phyloP scores from a whole-genome alignment of 176 grass and related monocot species.

The Cenchrus purpureus region DNA sequence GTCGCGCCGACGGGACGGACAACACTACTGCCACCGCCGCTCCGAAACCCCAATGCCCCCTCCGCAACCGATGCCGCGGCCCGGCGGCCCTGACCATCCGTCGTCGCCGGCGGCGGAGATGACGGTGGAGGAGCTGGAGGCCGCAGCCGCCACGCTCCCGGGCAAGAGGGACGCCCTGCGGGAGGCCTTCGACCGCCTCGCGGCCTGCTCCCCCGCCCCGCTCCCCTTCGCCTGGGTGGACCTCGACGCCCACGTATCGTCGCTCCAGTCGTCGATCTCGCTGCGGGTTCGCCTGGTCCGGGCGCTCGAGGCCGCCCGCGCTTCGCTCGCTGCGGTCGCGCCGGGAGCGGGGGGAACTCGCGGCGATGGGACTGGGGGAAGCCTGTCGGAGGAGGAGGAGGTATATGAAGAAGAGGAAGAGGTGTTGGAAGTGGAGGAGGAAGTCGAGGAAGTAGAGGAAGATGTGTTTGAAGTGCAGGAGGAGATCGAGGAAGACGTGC shows the following conservation, averaged over 20 bases:
- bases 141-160: slow-evolving; percentile 40
- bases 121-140: slow-evolving; percentile 37
- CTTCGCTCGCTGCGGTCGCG: not conserved
- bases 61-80: not conserved
- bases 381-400: not conserved
- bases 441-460: not conserved
- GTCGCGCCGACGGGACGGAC: too few relatives aligned
- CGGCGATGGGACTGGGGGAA: not conserved
- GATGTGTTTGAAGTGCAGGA: not conserved
- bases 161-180: slow-evolving; percentile 53
- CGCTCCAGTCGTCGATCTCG: slow-evolving; percentile 41
- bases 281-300: slow-evolving; percentile 41
- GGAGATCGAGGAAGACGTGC: not conserved
- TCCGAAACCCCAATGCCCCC: slow-evolving; percentile 3
- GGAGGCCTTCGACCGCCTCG: slow-evolving; percentile 55
- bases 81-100: not conserved
- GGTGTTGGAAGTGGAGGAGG: not conserved
- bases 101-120: not conserved
- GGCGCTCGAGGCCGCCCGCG: slow-evolving; percentile 28
- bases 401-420: not conserved
- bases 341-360: not conserved
- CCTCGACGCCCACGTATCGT: slow-evolving; percentile 56
- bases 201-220: slow-evolving; percentile 33
- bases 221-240: slow-evolving; percentile 57
- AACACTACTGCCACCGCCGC: not conserved